Conservation (phyloP, 2,329 filamentous ascomycete species). For the Didymella pomorum region DNA sequence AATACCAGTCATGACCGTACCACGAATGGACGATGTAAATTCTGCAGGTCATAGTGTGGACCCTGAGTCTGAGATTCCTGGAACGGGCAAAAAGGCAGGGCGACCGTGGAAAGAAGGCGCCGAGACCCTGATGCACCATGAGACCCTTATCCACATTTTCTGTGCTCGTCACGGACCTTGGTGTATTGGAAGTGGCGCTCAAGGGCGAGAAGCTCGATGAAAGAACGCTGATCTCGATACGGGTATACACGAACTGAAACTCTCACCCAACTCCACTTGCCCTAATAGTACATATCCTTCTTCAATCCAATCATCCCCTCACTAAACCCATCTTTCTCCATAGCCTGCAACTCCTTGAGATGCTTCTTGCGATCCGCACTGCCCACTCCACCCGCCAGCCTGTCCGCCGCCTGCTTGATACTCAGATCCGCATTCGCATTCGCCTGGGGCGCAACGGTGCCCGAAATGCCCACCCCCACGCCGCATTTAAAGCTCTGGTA, state of each 20-base stretch:
- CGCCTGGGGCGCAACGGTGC: conserved; percentile 18
- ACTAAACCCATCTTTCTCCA: conserved; percentile 39
- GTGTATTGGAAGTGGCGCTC: too few species aligned
- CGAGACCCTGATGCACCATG: too few species aligned
- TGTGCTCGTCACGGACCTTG: too few species aligned
- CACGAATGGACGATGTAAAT: background rate
- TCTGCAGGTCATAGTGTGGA: background rate
- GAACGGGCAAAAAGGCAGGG: too few species aligned
- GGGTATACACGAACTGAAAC: conserved; percentile 20
- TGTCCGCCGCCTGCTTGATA: conserved; percentile 18
- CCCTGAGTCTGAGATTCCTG: too few species aligned
- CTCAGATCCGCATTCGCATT: background rate
- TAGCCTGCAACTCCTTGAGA: conserved; percentile 29
- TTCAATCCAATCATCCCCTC: conserved; percentile 46
- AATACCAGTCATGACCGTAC: background rate
- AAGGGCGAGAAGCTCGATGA: background rate
- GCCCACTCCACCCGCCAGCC: conserved; percentile 37
- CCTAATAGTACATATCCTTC: conserved; percentile 40
- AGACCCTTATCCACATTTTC: too few species aligned
- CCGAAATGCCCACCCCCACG: conserved; percentile 14
- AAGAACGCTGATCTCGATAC: conserved; percentile 29
- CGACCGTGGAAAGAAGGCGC: too few species aligned
- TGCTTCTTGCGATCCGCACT: conserved; percentile 33
- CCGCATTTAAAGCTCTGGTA: conserved; percentile 40
- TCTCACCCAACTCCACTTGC: background rate